These are phyloP conservation scores for Rhodamnia argentea DNA, from an alignment of 345 rosid genomes.

Conservation along the genomic window DNA sequence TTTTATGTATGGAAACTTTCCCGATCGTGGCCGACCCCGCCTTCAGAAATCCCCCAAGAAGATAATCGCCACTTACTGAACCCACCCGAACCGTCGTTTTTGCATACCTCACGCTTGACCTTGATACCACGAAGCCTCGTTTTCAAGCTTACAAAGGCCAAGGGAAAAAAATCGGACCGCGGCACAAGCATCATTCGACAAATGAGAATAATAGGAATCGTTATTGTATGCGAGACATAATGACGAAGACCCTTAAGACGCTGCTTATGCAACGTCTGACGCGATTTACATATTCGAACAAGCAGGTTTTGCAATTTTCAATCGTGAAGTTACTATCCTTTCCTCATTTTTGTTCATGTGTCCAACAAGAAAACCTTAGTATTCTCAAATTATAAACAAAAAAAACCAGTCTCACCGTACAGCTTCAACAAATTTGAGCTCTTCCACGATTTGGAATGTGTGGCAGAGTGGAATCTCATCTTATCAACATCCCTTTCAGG, in stretches of 20 bases:
- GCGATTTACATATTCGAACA: not conserved
- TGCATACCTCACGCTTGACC: not conserved
- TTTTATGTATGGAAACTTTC: not conserved
- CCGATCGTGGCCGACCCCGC: not conserved
- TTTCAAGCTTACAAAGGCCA: not conserved
- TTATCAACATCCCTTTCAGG: not conserved
- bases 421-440: not conserved
- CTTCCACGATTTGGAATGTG: not conserved
- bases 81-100: not conserved
- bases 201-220: not conserved
- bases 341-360: not conserved
- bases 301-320: not conserved
- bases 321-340: not conserved
- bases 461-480: not conserved
- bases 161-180: not conserved
- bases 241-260: not conserved
- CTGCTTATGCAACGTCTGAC: not conserved
- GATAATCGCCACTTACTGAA: not conserved
- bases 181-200: not conserved
- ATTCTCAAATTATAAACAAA: not conserved
- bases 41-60: not conserved
- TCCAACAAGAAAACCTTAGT: not conserved
- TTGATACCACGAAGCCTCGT: not conserved
- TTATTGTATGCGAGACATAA: not conserved
- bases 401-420: not conserved